Percentiles rank a stretch among this genome's conserved stretches.
phyloP scores from a whole-genome alignment of 441 rosid species.

The Omphalea diandra region DNA sequence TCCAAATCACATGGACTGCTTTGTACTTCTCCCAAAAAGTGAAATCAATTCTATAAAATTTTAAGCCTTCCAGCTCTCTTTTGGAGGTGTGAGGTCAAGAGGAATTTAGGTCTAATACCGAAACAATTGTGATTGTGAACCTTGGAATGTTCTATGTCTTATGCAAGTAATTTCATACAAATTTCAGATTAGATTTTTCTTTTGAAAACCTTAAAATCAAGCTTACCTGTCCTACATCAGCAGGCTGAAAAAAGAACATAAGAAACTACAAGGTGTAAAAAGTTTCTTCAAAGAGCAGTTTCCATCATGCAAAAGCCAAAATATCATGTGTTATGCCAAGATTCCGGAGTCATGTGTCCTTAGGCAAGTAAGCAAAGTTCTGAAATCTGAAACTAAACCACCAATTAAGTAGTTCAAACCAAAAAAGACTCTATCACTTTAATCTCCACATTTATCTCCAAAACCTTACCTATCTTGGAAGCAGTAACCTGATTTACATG shows the following conservation, averaged over 20 bases:
- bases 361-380: neutral
- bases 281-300: neutral
- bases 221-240: neutral
- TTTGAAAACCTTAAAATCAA: neutral
- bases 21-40: neutral
- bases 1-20: neutral
- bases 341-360: neutral
- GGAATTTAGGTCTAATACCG: neutral
- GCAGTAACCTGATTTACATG: too few species aligned
- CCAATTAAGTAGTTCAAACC: neutral
- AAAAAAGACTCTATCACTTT: neutral
- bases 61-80: neutral
- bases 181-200: neutral
- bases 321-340: neutral
- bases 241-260: neutral
- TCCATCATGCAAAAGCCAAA: neutral
- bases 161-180: neutral
- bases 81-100: neutral
- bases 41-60: neutral
- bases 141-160: neutral
- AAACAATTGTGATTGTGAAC: neutral
- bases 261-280: neutral
- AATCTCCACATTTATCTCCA: conserved; percentile 5
- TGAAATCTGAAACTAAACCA: neutral
- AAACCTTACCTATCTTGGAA: neutral